These are phyloP conservation scores for Verbascum thapsus DNA, from an alignment of 257 asterid species.

Conservation along the genomic window DNA sequence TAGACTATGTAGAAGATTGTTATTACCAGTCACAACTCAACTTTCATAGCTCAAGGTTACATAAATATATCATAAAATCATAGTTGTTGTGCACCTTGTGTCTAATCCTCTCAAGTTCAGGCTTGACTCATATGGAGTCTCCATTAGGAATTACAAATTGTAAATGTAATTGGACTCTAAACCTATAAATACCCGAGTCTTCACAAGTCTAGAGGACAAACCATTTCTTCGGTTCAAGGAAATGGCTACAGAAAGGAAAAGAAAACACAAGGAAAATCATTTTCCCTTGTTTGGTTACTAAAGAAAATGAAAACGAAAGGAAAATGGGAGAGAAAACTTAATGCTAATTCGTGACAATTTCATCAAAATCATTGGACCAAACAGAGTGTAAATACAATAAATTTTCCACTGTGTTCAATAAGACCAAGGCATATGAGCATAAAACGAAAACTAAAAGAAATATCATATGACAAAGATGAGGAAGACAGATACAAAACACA, in stretches of 20 bases:
- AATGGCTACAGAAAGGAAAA: too few species aligned
- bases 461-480: background rate
- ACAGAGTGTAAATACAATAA: background rate
- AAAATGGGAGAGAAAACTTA: too few species aligned
- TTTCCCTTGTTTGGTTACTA: too few species aligned
- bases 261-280: too few species aligned
- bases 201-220: too few species aligned
- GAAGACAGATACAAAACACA: background rate
- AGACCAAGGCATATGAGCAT: background rate
- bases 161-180: background rate
- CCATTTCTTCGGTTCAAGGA: too few species aligned
- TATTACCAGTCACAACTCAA: background rate
- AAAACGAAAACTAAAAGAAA: background rate
- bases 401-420: background rate
- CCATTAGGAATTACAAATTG: background rate
- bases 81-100: background rate
- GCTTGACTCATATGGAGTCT: background rate
- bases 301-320: too few species aligned
- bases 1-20: background rate
- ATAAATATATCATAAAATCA: background rate
- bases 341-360: too few species aligned
- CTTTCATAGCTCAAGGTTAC: background rate
- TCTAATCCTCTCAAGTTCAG: conserved; percentile 2
- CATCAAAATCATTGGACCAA: too few species aligned
- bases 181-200: background rate